Percentiles rank a stretch among this genome's conserved stretches.
phyloP scores from a whole-genome alignment of 768 basidiomycete species.

The Pisolithus albus region DNA sequence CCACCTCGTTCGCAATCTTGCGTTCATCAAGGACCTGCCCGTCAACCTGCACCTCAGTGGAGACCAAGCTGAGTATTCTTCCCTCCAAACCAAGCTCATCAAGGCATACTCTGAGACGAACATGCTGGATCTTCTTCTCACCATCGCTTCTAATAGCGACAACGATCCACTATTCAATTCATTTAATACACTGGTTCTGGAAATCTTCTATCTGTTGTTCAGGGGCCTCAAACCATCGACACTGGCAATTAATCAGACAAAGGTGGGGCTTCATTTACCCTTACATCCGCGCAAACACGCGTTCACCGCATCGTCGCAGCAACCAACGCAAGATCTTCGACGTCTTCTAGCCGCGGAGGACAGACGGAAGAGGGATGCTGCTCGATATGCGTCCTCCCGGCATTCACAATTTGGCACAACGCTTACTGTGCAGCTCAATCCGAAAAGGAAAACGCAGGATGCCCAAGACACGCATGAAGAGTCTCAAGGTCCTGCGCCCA shows the following conservation, averaged over 20 bases:
- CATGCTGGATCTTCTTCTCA: slow-evolving; percentile 72
- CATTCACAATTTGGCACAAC: slow-evolving; percentile 98
- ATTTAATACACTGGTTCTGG: slow-evolving; percentile 87
- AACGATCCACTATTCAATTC: slow-evolving; percentile 74
- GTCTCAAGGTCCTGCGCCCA: slow-evolving; percentile 21
- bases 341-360: slow-evolving; percentile 76
- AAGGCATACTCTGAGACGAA: slow-evolving; percentile 62
- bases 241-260: slow-evolving; percentile 52
- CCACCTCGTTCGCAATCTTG: slow-evolving; percentile 88
- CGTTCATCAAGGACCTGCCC: slow-evolving; percentile 84
- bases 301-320: slow-evolving; percentile 35
- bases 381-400: slow-evolving; percentile 58
- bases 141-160: slow-evolving; percentile 73
- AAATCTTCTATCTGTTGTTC: slow-evolving; percentile 89
- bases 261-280: slow-evolving; percentile 35
- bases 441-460: slow-evolving; percentile 38
- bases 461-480: slow-evolving; percentile 18
- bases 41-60: slow-evolving; percentile 63
- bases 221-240: slow-evolving; percentile 66
- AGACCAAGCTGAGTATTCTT: slow-evolving; percentile 73
- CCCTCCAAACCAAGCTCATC: slow-evolving; percentile 74
- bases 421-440: slow-evolving; percentile 68
- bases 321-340: slow-evolving; percentile 61
- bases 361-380: slow-evolving; percentile 48
- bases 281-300: slow-evolving; percentile 4